phyloP scores from a whole-genome alignment of 2,329 filamentous ascomycete genomes.

The Coniochaeta sp. region DNA sequence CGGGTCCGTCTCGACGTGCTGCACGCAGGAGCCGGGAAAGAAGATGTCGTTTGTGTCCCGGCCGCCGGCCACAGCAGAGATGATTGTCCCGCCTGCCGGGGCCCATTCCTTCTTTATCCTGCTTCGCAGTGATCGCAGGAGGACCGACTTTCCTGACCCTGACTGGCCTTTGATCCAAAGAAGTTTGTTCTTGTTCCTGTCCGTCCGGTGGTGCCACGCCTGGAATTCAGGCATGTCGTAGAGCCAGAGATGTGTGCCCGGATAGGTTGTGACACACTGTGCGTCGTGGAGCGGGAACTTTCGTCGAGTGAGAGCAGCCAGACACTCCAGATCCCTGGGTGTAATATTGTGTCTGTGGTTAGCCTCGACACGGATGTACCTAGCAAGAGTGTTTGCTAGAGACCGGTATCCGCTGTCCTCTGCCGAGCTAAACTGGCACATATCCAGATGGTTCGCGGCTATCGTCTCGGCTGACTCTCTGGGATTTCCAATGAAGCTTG shows the following conservation, averaged over 20 bases:
- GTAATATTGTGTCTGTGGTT: constrained; percentile 3
- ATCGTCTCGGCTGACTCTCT: constrained; percentile 24
- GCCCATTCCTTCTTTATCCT: constrained; percentile 20
- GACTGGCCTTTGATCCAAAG: constrained; percentile 24
- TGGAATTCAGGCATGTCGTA: constrained; percentile 22
- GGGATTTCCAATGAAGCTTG: constrained; percentile 22
- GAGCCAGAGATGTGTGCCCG: constrained; percentile 23
- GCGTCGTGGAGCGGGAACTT: constrained; percentile 9
- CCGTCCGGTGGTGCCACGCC: constrained; percentile 21
- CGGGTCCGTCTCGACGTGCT: constrained; percentile 11
- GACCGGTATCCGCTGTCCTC: constrained; percentile 20
- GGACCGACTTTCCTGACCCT: constrained; percentile 22
- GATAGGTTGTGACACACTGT: constrained; percentile 14
- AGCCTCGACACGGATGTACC: constrained; percentile 16
- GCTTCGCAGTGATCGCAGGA: constrained; percentile 19
- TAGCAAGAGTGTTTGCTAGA: constrained; percentile 13
- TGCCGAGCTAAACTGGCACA: constrained; percentile 29
- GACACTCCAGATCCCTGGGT: constrained; percentile 11
- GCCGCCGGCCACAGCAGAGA: constrained; percentile 17
- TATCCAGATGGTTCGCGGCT: constrained; percentile 29
- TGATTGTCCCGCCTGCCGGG: constrained; percentile 16
- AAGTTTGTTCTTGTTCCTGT: constrained; percentile 18
- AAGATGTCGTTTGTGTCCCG: constrained; percentile 13
- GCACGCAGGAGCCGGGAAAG: constrained; percentile 8
- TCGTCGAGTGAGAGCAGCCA: constrained; percentile 13